Base-by-base conservation (phyloP, 768 basidiomycete species). In the Asterophora lycoperdoides region DNA sequence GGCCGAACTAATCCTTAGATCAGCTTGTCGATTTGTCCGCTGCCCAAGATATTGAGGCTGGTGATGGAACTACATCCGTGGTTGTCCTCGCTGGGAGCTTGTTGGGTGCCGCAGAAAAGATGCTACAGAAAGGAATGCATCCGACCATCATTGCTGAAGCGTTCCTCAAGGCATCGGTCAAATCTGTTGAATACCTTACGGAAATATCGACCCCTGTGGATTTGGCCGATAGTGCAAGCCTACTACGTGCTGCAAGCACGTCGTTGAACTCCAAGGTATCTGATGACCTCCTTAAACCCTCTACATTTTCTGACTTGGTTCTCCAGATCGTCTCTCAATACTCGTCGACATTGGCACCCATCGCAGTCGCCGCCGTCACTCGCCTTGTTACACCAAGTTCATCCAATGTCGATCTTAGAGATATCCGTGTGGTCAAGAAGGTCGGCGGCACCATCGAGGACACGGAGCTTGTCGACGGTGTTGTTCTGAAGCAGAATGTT, bases 371-470 rank as follows among this genome's bases (percentile, higher is more conserved):
- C 44, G 93, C 95, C 23, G 96, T 99, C 35, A 91, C 87, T 17
- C 89, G 93, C 52, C 80, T 99, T 34, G 83, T 90, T 40, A 90
- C 90, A 0, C 78, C 90, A 0, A 83, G 86, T 5, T 94, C 94
- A 4, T 87, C 89, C 8, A 98, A 93, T 60, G 96, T 99, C 44
- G 96, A 99, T 68, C 83, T 99, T 18, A 80, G 93, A 51, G 96
- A 99, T 67, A 86, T 98, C 62, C 85, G 96, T 28, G 77, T 99
- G 56, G 93, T 99, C 44, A 98, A 95, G 73, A 98, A 97, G 67
- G 91, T 98, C 43, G 96, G 96, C 17, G 96, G 96, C 36, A 98
- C 96, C 1, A 99, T 99, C 53, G 96, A 99, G 67, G 96, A 99
- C 66, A 98, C 96, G 2, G 93, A 97, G 59, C 80, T 99, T 14